Evolutionary conservation across 2,329 filamentous ascomycete genomes (phyloP), one percentile per base, ranked within the genome.

Genomic region (Diaporthe nobilis): DNA sequence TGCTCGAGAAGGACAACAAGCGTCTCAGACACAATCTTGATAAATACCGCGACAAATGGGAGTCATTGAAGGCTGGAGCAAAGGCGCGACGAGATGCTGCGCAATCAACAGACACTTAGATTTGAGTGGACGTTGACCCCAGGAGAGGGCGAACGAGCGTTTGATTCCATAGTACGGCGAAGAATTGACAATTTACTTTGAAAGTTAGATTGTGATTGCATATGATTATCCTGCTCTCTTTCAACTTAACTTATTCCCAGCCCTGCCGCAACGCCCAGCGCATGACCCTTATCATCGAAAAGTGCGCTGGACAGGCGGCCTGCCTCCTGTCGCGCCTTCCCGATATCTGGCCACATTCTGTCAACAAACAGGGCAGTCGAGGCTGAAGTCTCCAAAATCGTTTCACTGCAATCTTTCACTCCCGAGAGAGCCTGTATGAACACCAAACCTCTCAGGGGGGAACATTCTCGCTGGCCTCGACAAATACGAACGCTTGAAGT

Each of bases 21-120:
- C 90, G 89, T 79, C 87, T 89, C 82, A 85, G 89, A 77, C 87
- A 88, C 80, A 91, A 89, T 75, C 81, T 92, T 71, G 85, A 87
- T 67, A 90, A 90, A 81, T 92, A 92, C 78, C 85, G 90, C 22
- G 89, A 91, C 77, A 89, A 89, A 80, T 92, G 90, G 90, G 90
- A 92, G 79, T 85, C 89, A 81, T 83, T 92, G 58, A 92, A 91
- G 81, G 90, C 90, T 0, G 89, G 90, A 0, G 90, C 90, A 67
- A 92, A 92, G 82, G 90, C 90, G 8, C 83, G 90, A 60, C 82
- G 85, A 60, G 86, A 86, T 75, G 86, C 86, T 17, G 73, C 75
- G 44, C 76, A 77, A 13, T 77, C 74, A 9, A 51, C 73, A 15
- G 76, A 77, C 15, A 67, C 63, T 31, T 77, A 72, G 57, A 22